phyloP scores from a whole-genome alignment of 345 rosid genomes.

The Aethionema arabicum region DNA sequence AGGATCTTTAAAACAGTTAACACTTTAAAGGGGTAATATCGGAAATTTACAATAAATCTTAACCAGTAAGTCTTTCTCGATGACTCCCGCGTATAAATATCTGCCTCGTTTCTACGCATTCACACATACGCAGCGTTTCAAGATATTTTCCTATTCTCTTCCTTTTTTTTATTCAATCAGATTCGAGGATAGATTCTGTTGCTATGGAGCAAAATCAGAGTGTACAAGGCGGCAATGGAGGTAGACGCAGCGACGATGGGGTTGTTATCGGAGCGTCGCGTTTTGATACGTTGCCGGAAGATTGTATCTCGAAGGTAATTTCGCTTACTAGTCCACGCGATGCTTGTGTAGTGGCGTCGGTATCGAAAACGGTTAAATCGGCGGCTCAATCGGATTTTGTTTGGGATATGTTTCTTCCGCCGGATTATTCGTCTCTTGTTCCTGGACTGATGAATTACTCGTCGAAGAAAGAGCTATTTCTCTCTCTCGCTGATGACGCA shows the following conservation, averaged over 20 bases:
- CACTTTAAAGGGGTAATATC: slow-evolving; percentile 16
- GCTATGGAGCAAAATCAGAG: slow-evolving; percentile 31
- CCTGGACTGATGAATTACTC: slow-evolving; percentile 21
- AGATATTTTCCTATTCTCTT: slow-evolving; percentile 4
- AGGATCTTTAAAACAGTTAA: not conserved
- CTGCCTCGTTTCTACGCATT: not conserved
- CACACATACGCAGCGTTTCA: slow-evolving; percentile 8
- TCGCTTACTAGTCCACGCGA: slow-evolving; percentile 51
- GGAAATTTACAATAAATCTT: slow-evolving; percentile 15
- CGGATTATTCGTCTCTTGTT: slow-evolving; percentile 36
- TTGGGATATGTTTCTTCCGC: slow-evolving; percentile 60
- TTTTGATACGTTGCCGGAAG: slow-evolving; percentile 46
- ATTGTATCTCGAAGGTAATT: slow-evolving; percentile 48
- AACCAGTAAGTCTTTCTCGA: slow-evolving; percentile 30
- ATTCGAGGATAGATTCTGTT: slow-evolving; percentile 10
- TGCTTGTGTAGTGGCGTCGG: slow-evolving; percentile 46
- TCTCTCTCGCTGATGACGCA: slow-evolving; percentile 38
- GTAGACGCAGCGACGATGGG: not conserved
- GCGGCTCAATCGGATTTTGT: slow-evolving; percentile 60
- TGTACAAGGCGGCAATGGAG: slow-evolving; percentile 1
- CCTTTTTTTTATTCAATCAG: not conserved
- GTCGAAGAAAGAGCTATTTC: slow-evolving; percentile 51
- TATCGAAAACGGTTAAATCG: slow-evolving; percentile 44
- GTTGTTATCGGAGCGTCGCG: not conserved
- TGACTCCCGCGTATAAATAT: slow-evolving; percentile 24